These are phyloP conservation scores for Penicillium manginii DNA, from an alignment of 495 filamentous ascomycete genomes.

Conservation along the genomic window DNA sequence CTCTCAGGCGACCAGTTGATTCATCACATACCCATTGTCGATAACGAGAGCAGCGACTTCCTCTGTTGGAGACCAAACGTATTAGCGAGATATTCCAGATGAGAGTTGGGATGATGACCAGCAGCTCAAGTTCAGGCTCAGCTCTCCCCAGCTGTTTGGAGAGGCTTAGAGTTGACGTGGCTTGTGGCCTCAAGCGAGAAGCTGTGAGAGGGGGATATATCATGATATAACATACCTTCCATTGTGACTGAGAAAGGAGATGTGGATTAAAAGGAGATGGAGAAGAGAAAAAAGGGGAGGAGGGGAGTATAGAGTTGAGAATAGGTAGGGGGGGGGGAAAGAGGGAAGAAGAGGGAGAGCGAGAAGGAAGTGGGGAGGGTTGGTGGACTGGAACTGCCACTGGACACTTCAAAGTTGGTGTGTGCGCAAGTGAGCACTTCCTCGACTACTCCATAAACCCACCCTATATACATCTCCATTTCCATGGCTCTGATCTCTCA, in stretches of 20 bases:
- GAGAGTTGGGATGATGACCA: not conserved
- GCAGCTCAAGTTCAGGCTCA: conserved; percentile 3
- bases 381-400: too few species aligned
- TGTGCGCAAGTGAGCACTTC: conserved; percentile 23
- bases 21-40: conserved; percentile 96
- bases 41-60: conserved; percentile 99
- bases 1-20: conserved; percentile 18
- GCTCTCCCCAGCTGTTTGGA: conserved; percentile 17
- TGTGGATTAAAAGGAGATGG: conserved; percentile 44
- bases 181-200: conserved; percentile 37
- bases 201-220: not conserved
- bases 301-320: conserved; percentile 31
- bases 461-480: not conserved
- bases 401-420: conserved; percentile 14
- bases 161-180: conserved; percentile 32
- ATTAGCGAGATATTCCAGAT: conserved; percentile 52
- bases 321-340: conserved; percentile 34
- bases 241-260: conserved; percentile 58
- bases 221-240: conserved; percentile 67
- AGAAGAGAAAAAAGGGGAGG: conserved; percentile 39
- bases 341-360: conserved; percentile 39
- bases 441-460: conserved; percentile 20
- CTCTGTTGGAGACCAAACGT: conserved; percentile 64
- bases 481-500: conserved; percentile 6
- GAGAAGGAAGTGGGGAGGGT: conserved; percentile 32